Evolutionary conservation across 495 filamentous ascomycete species (phyloP), one percentile per base, ranked within the genome.

Genomic region (Bacidia rubella): DNA sequence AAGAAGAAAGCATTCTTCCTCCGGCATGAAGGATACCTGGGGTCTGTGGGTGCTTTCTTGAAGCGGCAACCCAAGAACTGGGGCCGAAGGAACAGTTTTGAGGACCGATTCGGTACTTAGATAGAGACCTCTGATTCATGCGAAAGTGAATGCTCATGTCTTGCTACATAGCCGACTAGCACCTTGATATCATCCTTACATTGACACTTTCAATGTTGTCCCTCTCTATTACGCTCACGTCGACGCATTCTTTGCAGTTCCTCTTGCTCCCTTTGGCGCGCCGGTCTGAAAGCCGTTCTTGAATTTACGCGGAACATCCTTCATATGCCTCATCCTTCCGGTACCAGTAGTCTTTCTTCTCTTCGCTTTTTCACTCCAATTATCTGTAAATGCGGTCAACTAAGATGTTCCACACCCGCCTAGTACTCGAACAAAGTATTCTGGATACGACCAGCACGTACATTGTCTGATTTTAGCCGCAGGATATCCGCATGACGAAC

Each of bases 281-380:
- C 92, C 92, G 53, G 75, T 82, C 75, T 85, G 89, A 83, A 98
- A 98, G 59, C 88, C 89, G 75, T 98, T 97, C 74, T 82, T 85
- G 79, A 94, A 94, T 68, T 78, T 79, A 66, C 90, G 82, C 63
- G 90, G 75, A 65, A 97, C 80, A 61, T 76, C 79, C 76, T 90
- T 90, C 69, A 97, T 80, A 75, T 88, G 83, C 55, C 86, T 76
- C 84, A 89, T 88, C 63, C 92, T 81, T 70, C 92, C 92, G 66
- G 86, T 86, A 61, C 92, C 92, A 64, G 87, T 92, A 65, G 90
- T 95, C 90, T 95, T 97, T 85, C 92, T 89, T 72, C 92, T 76
- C 85, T 95, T 97, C 63, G 90, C 93, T 81, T 98, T 98, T 82
- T 95, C 88, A 73, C 85, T 79, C 92, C 92, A 98, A 82, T 98